A percentile compares a stretch with the other conserved stretches of the same genome.
Evolutionary conservation across 73 alveolate species (phyloP).

Genomic region (Durusdinium trenchii): DNA sequence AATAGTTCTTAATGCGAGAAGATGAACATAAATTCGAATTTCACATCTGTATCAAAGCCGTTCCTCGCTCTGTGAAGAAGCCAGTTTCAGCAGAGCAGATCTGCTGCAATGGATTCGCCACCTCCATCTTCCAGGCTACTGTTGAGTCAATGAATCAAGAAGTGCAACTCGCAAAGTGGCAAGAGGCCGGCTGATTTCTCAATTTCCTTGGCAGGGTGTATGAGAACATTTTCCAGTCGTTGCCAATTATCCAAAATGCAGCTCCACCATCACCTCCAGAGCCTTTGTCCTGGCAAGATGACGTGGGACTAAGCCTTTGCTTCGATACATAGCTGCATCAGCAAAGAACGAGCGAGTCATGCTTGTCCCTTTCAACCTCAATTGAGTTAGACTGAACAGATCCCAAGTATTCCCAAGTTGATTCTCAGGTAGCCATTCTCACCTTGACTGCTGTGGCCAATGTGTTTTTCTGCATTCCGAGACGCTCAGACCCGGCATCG

Average conservation of each 20-base stretch:
- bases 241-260: neutral
- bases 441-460: slow-evolving; percentile 51
- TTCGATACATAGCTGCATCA: neutral
- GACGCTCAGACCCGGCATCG: neutral
- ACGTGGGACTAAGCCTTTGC: neutral
- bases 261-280: neutral
- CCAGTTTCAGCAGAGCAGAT: no score
- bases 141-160: neutral
- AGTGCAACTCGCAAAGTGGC: neutral
- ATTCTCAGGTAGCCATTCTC: slow-evolving; percentile 48
- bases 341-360: neutral
- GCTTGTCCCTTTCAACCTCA: neutral
- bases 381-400: neutral
- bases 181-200: neutral
- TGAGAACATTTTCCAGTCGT: slow-evolving; percentile 28
- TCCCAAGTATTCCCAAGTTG: neutral
- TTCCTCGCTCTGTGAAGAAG: no score
- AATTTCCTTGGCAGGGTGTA: slow-evolving; percentile 2
- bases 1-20: no score
- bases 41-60: no score
- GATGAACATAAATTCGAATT: no score
- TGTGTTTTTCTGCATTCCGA: slow-evolving; percentile 66
- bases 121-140: neutral
- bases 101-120: slow-evolving; percentile 40
- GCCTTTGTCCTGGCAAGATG: slow-evolving; percentile 45